Evolutionary conservation across 2,329 filamentous ascomycete genomes (phyloP).

Genomic region (Aureobasidium vineae): DNA sequence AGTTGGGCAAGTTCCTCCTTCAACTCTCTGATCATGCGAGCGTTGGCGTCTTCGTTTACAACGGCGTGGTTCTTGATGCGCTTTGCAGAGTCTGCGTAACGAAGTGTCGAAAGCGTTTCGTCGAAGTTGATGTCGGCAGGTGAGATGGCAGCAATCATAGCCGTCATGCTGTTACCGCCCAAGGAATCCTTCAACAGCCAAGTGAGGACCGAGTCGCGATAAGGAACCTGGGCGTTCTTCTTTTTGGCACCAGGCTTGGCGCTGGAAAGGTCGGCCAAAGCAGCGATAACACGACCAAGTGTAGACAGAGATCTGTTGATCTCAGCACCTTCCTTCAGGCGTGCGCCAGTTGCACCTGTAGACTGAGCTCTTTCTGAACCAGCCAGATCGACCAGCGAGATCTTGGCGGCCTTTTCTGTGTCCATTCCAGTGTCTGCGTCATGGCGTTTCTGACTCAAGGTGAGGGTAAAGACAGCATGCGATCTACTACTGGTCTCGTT

Average conservation of each 20-base stretch:
- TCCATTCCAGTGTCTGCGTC: conserved; percentile 95
- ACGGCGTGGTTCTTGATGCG: conserved; percentile 99
- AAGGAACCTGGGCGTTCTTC: conserved; percentile 83
- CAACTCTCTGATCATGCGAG: conserved; percentile 95
- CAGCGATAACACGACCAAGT: conserved; percentile 93
- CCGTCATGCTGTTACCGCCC: conserved; percentile 98
- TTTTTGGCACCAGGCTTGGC: conserved; percentile 82
- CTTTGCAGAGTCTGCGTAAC: conserved; percentile 97
- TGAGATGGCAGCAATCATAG: conserved; percentile 99
- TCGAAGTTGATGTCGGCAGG: conserved; percentile 99
- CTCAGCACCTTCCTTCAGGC: conserved; percentile 95
- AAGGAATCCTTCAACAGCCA: conserved; percentile 97
- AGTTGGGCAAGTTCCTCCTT: conserved; percentile 91
- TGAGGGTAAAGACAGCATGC: conserved; percentile 96
- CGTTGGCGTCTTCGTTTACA: conserved; percentile 98
- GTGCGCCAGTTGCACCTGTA: conserved; percentile 90
- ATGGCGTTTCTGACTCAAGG: conserved; percentile 87
- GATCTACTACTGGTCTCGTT: conserved; percentile 99
- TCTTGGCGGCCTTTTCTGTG: conserved; percentile 96
- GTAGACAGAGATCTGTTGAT: conserved; percentile 98
- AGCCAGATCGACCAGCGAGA: conserved; percentile 94
- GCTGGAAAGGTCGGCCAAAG: conserved; percentile 84
- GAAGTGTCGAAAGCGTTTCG: conserved; percentile 89
- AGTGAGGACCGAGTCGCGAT: conserved; percentile 93
- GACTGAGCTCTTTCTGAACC: conserved; percentile 97